phyloP scores from a whole-genome alignment of 2,329 filamentous ascomycete genomes.

The Fusarium bulbicola region DNA sequence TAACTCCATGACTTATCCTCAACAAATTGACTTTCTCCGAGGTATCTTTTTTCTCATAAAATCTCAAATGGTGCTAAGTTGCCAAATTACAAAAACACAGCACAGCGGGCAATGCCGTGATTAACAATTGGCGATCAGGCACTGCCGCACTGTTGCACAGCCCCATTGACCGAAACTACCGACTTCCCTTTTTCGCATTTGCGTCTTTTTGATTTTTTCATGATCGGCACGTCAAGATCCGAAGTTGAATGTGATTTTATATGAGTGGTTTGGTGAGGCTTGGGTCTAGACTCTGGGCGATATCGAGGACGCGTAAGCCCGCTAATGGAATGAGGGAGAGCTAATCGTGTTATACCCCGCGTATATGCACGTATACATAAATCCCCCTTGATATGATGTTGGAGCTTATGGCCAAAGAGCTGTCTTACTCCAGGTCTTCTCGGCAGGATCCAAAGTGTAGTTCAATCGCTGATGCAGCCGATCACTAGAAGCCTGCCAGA shows the following conservation, averaged over 20 bases:
- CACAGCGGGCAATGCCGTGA: not conserved
- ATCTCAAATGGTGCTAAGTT: not conserved
- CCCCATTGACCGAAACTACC: not conserved
- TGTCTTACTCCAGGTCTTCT: not conserved
- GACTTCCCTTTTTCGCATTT: not conserved
- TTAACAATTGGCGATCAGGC: not conserved
- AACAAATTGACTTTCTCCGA: not conserved
- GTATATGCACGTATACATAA: not conserved
- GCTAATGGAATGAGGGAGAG: not conserved
- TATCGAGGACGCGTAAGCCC: not conserved
- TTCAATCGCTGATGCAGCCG: slow-evolving; percentile 1
- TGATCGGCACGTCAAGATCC: not conserved
- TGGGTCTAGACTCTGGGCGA: not conserved
- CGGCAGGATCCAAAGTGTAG: not conserved
- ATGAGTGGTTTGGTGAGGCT: not conserved
- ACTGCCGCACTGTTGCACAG: not conserved
- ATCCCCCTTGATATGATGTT: too few relatives aligned
- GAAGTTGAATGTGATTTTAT: not conserved
- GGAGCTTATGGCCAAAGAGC: not conserved
- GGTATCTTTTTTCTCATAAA: fast-evolving
- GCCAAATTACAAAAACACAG: not conserved
- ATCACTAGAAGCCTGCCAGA: slow-evolving; percentile 16
- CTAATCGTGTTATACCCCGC: not conserved
- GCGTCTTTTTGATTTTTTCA: not conserved
- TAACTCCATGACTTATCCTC: not conserved